A percentile compares a stretch with the other conserved stretches of the same genome.
Conservation (phyloP, 805 yeast species). For the Lipomyces yamanashiensis region DNA sequence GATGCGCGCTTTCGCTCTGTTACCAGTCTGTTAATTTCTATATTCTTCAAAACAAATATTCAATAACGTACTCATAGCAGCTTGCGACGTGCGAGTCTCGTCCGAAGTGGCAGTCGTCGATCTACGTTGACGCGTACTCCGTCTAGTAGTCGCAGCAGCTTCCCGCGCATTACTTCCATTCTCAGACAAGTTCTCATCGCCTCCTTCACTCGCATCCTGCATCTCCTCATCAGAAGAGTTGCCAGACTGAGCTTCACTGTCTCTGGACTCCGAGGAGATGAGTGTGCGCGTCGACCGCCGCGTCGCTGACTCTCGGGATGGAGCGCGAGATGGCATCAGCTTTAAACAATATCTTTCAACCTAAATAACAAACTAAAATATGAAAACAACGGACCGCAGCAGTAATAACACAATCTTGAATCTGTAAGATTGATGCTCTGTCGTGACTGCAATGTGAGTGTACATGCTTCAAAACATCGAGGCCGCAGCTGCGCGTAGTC, state of each 20-base stretch:
- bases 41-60: not conserved
- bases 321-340: not conserved
- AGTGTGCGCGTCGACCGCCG: constrained; percentile 7
- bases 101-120: not conserved
- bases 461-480: not conserved
- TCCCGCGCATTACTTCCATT: not conserved
- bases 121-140: constrained; percentile 1
- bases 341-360: not conserved
- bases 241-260: not conserved
- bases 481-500: not conserved
- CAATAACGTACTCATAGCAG: not conserved
- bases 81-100: too few relatives aligned
- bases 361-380: not conserved
- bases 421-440: too few relatives aligned
- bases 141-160: not conserved
- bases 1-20: constrained; percentile 3
- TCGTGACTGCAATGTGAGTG: not conserved
- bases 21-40: not conserved
- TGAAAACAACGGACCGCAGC: too few relatives aligned
- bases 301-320: not conserved
- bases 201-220: constrained; percentile 1
- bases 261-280: not conserved
- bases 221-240: constrained; percentile 10
- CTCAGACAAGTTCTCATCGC: not conserved
- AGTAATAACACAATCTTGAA: too few relatives aligned